These are phyloP conservation scores for Leccinum ponderosum DNA, from an alignment of 1,284 basidiomycete genomes.

Conservation along the genomic window DNA sequence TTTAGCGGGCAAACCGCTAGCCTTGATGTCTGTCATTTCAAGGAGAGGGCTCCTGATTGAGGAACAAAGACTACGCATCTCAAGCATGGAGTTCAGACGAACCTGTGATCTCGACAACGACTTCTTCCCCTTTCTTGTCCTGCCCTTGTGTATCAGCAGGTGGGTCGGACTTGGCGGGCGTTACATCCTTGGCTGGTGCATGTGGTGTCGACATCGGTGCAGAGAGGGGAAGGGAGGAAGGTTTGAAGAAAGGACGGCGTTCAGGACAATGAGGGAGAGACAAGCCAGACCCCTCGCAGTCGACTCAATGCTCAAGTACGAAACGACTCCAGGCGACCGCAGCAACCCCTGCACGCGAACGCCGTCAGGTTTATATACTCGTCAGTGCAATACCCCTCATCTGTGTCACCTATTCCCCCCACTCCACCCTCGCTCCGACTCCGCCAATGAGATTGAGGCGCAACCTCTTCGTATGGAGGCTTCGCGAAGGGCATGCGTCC, in stretches of 20 bases:
- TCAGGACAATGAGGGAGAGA: not conserved
- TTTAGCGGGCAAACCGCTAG: slow-evolving; percentile 34
- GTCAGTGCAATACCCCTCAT: not conserved
- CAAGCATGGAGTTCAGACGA: not conserved
- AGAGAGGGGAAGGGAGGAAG: not conserved
- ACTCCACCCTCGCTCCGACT: slow-evolving; percentile 27
- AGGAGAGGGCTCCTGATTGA: not conserved
- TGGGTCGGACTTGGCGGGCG: slow-evolving; percentile 1
- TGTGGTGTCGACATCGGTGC: slow-evolving; percentile 17
- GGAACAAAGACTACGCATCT: not conserved
- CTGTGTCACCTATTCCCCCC: not conserved
- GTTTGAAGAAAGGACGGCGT: not conserved
- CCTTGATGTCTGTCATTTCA: slow-evolving; percentile 27
- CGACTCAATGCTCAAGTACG: not conserved
- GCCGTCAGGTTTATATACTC: slow-evolving; percentile 17
- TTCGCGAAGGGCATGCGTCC: slow-evolving; percentile 11
- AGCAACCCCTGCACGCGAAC: slow-evolving; percentile 6
- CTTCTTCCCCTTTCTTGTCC: slow-evolving; percentile 12
- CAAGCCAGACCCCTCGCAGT: not conserved
- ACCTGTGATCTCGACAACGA: slow-evolving; percentile 33
- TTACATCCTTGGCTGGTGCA: slow-evolving; percentile 1
- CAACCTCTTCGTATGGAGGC: slow-evolving; percentile 7
- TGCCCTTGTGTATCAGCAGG: slow-evolving; percentile 2
- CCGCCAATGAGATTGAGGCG: slow-evolving; percentile 19
- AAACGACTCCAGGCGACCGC: not conserved